These are phyloP conservation scores for Inosperma sp. DNA, from an alignment of 768 basidiomycete genomes.

Conservation along the genomic window DNA sequence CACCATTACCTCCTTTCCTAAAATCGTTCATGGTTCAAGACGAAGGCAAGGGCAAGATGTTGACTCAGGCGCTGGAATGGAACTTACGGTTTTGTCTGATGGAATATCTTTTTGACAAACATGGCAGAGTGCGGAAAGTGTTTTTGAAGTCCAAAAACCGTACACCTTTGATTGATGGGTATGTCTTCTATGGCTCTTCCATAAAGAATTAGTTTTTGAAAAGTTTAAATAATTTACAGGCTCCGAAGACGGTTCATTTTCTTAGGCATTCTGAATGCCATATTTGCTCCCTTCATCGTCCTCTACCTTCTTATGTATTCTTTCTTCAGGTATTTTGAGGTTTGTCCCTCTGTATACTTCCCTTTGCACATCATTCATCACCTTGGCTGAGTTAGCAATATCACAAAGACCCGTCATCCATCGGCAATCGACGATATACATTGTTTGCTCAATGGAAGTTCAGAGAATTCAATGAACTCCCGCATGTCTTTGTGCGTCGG, in stretches of 20 bases:
- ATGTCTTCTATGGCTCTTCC: slow-evolving; percentile 13
- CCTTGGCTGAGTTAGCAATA: slow-evolving; percentile 66
- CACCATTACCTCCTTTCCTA: slow-evolving; percentile 66
- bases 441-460: slow-evolving; percentile 98
- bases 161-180: slow-evolving; percentile 78
- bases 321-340: slow-evolving; percentile 99
- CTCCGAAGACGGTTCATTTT: slow-evolving; percentile 85
- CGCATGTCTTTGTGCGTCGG: slow-evolving; percentile 84
- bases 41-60: slow-evolving; percentile 66
- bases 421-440: slow-evolving; percentile 89
- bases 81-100: slow-evolving; percentile 93
- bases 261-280: slow-evolving; percentile 93
- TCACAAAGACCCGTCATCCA: slow-evolving; percentile 95
- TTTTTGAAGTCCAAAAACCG: slow-evolving; percentile 87
- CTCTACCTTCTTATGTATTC: slow-evolving; percentile 96
- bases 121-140: slow-evolving; percentile 84
- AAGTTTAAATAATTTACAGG: slow-evolving; percentile 37
- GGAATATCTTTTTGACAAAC: slow-evolving; percentile 90
- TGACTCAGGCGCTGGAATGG: slow-evolving; percentile 95
- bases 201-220: neutral
- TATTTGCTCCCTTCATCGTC: slow-evolving; percentile 96
- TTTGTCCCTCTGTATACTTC: slow-evolving; percentile 31
- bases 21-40: slow-evolving; percentile 47
- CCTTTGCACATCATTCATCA: neutral
- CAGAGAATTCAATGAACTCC: slow-evolving; percentile 96